Evolutionary conservation across 1,139 yeast genomes (phyloP).

Genomic region (Blastobotrys serpentis): DNA sequence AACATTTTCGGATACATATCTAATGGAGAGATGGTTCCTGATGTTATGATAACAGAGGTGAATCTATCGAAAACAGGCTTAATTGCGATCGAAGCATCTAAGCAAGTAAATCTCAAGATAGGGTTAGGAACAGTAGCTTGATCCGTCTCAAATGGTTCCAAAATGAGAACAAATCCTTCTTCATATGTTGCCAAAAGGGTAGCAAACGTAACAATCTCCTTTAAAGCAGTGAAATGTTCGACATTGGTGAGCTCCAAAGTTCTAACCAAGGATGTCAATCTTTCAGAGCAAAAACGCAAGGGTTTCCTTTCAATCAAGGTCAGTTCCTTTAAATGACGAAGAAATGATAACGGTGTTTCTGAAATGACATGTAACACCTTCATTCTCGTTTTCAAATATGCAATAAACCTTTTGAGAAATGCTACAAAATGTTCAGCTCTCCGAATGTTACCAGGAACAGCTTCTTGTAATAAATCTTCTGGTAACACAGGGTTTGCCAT

Average conservation of each 20-base stretch:
- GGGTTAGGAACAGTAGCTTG: slow-evolving; percentile 98
- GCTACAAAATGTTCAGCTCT: slow-evolving; percentile 97
- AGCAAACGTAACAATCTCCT: slow-evolving; percentile 96
- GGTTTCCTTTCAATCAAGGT: slow-evolving; percentile 94
- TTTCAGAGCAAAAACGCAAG: slow-evolving; percentile 83
- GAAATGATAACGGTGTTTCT: slow-evolving; percentile 90
- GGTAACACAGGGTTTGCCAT: slow-evolving; percentile 89
- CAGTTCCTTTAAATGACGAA: slow-evolving; percentile 87
- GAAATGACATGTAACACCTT: slow-evolving; percentile 94
- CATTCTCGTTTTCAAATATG: slow-evolving; percentile 94
- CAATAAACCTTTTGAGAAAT: slow-evolving; percentile 86
- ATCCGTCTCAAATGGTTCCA: slow-evolving; percentile 96
- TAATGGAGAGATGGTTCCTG: slow-evolving; percentile 96
- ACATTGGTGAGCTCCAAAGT: slow-evolving; percentile 85
- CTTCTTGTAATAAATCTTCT: slow-evolving; percentile 80
- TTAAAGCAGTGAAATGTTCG: slow-evolving; percentile 88
- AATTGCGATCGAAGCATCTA: slow-evolving; percentile 97
- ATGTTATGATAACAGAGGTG: slow-evolving; percentile 90
- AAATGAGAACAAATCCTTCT: slow-evolving; percentile 81
- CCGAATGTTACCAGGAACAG: slow-evolving; percentile 94
- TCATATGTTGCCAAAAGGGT: slow-evolving; percentile 94
- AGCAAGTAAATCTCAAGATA: slow-evolving; percentile 86
- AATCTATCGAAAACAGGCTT: slow-evolving; percentile 95
- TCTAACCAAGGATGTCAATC: slow-evolving; percentile 81
- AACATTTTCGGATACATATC: slow-evolving; percentile 99